phyloP scores from a whole-genome alignment of 331 rosid species.

The Acacia concinna region DNA sequence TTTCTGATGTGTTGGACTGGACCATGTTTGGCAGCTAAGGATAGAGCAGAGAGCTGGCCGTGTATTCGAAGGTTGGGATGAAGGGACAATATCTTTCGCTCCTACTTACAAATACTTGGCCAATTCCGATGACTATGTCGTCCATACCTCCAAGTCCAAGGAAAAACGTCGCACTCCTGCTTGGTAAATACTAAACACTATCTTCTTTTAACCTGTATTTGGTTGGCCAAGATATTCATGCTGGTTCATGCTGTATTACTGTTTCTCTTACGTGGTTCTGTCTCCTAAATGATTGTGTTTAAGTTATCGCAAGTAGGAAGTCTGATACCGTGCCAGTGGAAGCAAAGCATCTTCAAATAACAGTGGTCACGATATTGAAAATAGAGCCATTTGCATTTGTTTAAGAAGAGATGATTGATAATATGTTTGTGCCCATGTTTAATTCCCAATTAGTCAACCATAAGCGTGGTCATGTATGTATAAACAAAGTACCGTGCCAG shows the following conservation, averaged over 20 bases:
- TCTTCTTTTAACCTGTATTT: background rate
- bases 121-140: constrained; percentile 78
- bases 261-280: background rate
- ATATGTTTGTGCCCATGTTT: background rate
- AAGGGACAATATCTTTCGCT: constrained; percentile 77
- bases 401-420: background rate
- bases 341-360: background rate
- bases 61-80: constrained; percentile 90
- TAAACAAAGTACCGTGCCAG: background rate
- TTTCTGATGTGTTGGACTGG: background rate
- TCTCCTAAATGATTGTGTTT: background rate
- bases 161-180: constrained; percentile 87
- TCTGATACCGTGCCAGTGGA: background rate
- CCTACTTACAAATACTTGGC: constrained; percentile 90
- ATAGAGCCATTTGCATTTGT: constrained; percentile 2
- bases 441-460: constrained; percentile 6
- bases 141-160: constrained; percentile 58
- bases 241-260: background rate
- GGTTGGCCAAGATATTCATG: background rate
- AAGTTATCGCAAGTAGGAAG: background rate
- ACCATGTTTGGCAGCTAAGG: constrained; percentile 53
- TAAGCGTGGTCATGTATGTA: background rate
- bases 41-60: constrained; percentile 84
- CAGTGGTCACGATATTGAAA: background rate
- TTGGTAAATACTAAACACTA: constrained; percentile 58